phyloP scores from a whole-genome alignment of 2,329 filamentous ascomycete genomes.

The Arachnomyces sp. region DNA sequence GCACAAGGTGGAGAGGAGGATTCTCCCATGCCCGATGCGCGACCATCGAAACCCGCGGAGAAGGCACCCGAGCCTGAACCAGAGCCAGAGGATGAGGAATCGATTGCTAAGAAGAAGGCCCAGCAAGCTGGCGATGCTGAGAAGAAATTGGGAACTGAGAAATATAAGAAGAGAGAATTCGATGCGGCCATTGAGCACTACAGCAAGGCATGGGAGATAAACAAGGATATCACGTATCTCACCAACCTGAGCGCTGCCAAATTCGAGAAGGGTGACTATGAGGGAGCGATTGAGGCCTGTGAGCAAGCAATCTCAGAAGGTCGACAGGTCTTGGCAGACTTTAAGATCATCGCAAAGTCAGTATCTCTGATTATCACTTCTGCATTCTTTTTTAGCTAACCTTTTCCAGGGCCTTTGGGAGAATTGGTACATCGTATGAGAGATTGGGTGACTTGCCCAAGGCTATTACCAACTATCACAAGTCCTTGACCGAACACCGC shows the following conservation, averaged over 20 bases:
- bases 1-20: constrained; percentile 59
- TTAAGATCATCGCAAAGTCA: constrained; percentile 93
- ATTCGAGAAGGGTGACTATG: constrained; percentile 93
- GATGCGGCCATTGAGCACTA: constrained; percentile 94
- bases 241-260: constrained; percentile 93
- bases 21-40: constrained; percentile 68
- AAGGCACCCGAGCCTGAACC: constrained; percentile 44
- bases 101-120: constrained; percentile 73
- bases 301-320: constrained; percentile 85
- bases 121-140: constrained; percentile 91
- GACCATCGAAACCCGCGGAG: constrained; percentile 36
- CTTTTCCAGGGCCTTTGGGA: constrained; percentile 63
- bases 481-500: constrained; percentile 90
- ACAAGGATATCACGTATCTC: constrained; percentile 96
- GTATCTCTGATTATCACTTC: constrained; percentile 10
- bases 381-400: constrained; percentile 7
- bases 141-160: constrained; percentile 87
- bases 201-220: constrained; percentile 82
- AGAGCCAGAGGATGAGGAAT: constrained; percentile 72
- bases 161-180: constrained; percentile 98
- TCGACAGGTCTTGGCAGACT: constrained; percentile 82
- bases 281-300: constrained; percentile 79
- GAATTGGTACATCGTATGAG: constrained; percentile 90
- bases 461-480: constrained; percentile 85
- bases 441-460: constrained; percentile 71